A percentile compares a stretch with the other conserved stretches of the same genome.
Evolutionary conservation across 352 stramenopile species (phyloP).

Genomic region (Phytophthora multivora): DNA sequence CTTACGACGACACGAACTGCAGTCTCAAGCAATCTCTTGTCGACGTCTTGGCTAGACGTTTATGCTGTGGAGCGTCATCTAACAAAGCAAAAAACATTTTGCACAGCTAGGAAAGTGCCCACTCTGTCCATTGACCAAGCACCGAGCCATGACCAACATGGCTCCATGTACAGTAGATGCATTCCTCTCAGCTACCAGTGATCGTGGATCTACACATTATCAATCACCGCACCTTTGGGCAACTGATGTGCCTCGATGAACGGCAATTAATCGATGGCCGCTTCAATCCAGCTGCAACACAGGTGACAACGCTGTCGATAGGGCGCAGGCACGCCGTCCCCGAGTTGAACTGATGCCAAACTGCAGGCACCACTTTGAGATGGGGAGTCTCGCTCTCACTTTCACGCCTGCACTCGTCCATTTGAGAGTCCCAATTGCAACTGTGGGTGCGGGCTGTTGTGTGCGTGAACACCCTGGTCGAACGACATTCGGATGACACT

Average conservation of each 20-base stretch:
- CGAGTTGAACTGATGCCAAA: slow-evolving; percentile 8
- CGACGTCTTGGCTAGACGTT: background rate
- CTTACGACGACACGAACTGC: background rate
- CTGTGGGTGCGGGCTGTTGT: no score
- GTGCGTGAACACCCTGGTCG: slow-evolving; percentile 1
- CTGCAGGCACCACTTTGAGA: slow-evolving; percentile 5
- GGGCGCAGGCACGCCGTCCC: slow-evolving; percentile 1
- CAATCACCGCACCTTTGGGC: background rate
- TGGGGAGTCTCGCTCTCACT: slow-evolving; percentile 10
- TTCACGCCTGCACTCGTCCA: no score
- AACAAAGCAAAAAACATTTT: background rate
- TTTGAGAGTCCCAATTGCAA: no score
- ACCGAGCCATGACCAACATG: slow-evolving; percentile 1
- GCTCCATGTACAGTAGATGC: background rate
- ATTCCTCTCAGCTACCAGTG: no score
- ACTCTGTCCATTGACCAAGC: background rate
- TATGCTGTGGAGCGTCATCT: background rate
- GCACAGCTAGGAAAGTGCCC: no score
- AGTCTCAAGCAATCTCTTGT: slow-evolving; percentile 12
- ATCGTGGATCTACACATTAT: no score
- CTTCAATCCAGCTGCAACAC: background rate
- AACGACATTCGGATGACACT: slow-evolving; percentile 20
- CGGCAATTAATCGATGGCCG: slow-evolving; percentile 10
- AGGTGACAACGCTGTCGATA: slow-evolving; percentile 21
- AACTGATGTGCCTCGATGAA: slow-evolving; percentile 2